Percentiles rank a stretch among this genome's conserved stretches.
phyloP scores from a whole-genome alignment of 2,329 filamentous ascomycete species.

The Rosellinia necatrix region DNA sequence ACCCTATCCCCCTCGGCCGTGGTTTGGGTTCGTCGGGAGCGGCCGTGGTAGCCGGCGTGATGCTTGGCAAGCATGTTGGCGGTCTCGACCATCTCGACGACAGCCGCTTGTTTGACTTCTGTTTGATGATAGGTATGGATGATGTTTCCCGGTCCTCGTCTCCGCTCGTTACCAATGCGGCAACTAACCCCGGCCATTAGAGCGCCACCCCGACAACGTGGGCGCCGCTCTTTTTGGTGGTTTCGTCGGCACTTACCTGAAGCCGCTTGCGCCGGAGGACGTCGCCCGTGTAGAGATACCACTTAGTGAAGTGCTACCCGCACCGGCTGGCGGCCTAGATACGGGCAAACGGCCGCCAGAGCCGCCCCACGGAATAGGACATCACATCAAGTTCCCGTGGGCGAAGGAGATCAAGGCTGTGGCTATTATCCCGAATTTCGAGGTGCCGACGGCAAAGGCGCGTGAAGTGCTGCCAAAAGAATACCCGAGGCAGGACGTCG shows the following conservation, averaged over 20 bases:
- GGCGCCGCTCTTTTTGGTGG: slow-evolving; percentile 94
- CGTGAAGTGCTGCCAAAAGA: slow-evolving; percentile 79
- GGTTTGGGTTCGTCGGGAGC: slow-evolving; percentile 95
- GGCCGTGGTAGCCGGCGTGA: slow-evolving; percentile 93
- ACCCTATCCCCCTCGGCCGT: slow-evolving; percentile 90
- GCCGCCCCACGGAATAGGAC: slow-evolving; percentile 90
- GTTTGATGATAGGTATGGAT: slow-evolving; percentile 83
- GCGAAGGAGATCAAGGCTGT: slow-evolving; percentile 94
- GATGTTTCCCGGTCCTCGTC: background rate
- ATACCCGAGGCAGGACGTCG: slow-evolving; percentile 82
- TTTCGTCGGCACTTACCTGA: slow-evolving; percentile 95
- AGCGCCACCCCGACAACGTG: slow-evolving; percentile 92
- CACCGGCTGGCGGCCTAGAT: slow-evolving; percentile 87
- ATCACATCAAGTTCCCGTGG: slow-evolving; percentile 96
- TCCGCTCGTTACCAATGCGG: background rate
- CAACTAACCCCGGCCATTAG: slow-evolving; percentile 42
- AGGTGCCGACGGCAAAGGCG: slow-evolving; percentile 92
- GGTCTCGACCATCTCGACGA: slow-evolving; percentile 73
- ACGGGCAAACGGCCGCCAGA: slow-evolving; percentile 85
- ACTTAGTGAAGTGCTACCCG: slow-evolving; percentile 87
- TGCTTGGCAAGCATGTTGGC: slow-evolving; percentile 87
- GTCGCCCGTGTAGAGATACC: slow-evolving; percentile 91
- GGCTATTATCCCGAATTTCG: slow-evolving; percentile 93
- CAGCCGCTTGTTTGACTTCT: slow-evolving; percentile 90
- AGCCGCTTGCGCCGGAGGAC: slow-evolving; percentile 87